Evolutionary conservation across 176 grass and related monocot genomes (phyloP), one percentile per base, ranked within the genome.

Genomic region (Oryza coarctata): DNA sequence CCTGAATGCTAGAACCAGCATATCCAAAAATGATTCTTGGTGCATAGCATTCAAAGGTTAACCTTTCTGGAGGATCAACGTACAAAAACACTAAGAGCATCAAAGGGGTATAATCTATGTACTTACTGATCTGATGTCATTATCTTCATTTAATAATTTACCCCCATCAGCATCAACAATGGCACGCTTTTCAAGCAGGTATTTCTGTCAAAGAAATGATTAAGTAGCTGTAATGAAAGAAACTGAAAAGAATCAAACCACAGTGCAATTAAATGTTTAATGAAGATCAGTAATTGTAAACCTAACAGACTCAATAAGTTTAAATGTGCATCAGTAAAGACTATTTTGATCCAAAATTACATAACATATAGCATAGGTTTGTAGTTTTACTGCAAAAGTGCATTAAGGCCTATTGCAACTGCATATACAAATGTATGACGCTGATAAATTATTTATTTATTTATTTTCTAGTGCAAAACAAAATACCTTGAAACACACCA

Each of bases 81-180:
- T 44, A 71, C 38, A 62, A 70, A n/a, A 76, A 73, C 26, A 36
- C 49, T 69, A 89, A 41, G 36, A 40, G 50, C 34, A 78, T 31
- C 18, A 72, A 74, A 22, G 25, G 30, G 12, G 41, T 36, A 78
- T 69, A 23, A 65, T 84, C 86, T 44, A 81, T 77, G 28, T 61
- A 86, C 88, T 89, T 94, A 98, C 95, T 45, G 92, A 94, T 98
- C 92, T 92, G 35, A 98, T 65, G 57, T 98, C 95, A 61, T 94
- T 88, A 83, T 98, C 95, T 92, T 98, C 92, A 86, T 94, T 98
- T 66, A 98, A 70, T 61, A 98, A 89, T 84, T 98, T 98, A 13
- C 95, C 82, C 65, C 90, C 77, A 69, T 98, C 90, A 73, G 72
- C 82, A 70, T 98, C 88, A 83, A 98, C 36, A 85, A 94, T 83